A percentile compares a stretch with the other conserved stretches of the same genome.
Conservation (phyloP, 805 yeast genomes). For the Kodamaea nitidulidarum region DNA sequence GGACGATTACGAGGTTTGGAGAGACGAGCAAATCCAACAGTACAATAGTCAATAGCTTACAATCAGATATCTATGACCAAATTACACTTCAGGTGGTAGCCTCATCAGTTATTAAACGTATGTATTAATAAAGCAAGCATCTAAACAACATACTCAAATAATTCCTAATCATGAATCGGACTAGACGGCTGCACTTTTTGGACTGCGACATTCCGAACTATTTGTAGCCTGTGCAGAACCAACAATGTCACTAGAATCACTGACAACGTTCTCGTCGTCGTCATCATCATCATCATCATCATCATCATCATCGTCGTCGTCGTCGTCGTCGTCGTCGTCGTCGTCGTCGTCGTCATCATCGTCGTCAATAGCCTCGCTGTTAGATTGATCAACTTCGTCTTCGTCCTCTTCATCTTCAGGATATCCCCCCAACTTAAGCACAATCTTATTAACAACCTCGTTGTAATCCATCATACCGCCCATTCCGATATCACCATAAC, state of each 20-base stretch:
- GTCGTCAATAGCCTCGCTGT: constrained; percentile 23
- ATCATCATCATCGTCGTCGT: constrained; percentile 35
- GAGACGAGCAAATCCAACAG: constrained; percentile 31
- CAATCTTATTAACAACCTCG: constrained; percentile 84
- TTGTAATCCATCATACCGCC: constrained; percentile 99
- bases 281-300: constrained; percentile 46
- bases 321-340: constrained; percentile 32
- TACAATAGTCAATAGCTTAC: constrained; percentile 8
- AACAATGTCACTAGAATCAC: neutral
- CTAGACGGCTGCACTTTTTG: neutral
- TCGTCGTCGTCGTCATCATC: constrained; percentile 27
- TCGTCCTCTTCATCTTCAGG: constrained; percentile 50
- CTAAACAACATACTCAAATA: no score
- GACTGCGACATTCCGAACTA: neutral
- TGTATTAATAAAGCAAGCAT: neutral
- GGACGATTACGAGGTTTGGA: constrained; percentile 40
- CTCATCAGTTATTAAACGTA: no score
- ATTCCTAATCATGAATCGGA: no score
- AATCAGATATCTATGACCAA: no score
- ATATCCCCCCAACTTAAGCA: constrained; percentile 58
- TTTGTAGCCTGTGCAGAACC: no score
- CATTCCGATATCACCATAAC: constrained; percentile 97
- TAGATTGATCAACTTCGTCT: constrained; percentile 43
- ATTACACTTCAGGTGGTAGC: no score
- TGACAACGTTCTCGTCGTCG: constrained; percentile 26